Evolutionary conservation across 139 green algal species (phyloP), one percentile per base, ranked within the genome.

Genomic region (Zygnema cylindricum): DNA sequence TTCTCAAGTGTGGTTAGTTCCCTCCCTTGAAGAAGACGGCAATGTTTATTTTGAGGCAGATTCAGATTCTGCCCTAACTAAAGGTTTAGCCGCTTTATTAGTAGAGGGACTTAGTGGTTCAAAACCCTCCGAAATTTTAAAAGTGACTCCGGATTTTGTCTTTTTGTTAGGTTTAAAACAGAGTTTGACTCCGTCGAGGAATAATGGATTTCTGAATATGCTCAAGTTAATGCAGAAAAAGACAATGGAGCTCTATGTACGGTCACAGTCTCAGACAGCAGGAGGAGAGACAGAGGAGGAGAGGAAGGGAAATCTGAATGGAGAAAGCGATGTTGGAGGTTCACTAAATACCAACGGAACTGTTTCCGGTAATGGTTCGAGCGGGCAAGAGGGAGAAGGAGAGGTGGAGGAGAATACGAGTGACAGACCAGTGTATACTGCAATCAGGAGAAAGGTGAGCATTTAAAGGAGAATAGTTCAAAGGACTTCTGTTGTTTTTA

Each of bases 51-150:
- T 97, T 94, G 83, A 73, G 41, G 97, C 97, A 0, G 97, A 99
- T 89, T 98, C 95, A 3, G 97, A 99, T 93, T 98, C 95, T 1
- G 94, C 96, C 86, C 96, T 99, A 0, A 99, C 97, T 0, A 99
- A 99, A 75, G 92, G 93, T 36, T 86, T 95, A 2, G 92, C 92
- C 0, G 92, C 90, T n/a, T 78, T 94, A 36, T 87, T 94, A 21
- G 87, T 93, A n/a, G 85, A 90, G 88, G 98, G 98, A 1, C 93
- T 99, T 43, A 98, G 95, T 77, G 97, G 96, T 41, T 94, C 88
- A 77, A 95, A 89, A 0, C 93, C 95, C 0, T 85, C 96, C 25
- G 93, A 97, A 81, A 87, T 94, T 39, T 35, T 89, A 23, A 38
- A 42, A 11, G 55, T 94, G 35, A 23, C 76, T 39, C 81, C 91